These are phyloP conservation scores for Didymella glomerata DNA, from an alignment of 2,329 filamentous ascomycete species.

Conservation along the genomic window DNA sequence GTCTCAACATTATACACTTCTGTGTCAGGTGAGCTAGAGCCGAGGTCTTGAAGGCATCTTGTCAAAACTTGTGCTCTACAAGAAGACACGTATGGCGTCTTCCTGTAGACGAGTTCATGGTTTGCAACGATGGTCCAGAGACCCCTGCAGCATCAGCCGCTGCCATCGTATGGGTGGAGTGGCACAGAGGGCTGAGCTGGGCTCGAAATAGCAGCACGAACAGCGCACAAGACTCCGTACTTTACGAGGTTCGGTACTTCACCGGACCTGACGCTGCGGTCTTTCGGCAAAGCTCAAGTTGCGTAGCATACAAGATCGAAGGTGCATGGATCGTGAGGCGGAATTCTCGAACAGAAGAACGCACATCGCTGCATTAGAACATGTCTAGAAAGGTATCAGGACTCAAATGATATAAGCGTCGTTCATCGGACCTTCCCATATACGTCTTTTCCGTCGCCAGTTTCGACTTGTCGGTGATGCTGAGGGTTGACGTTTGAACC, in stretches of 20 bases:
- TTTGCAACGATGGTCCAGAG: not conserved
- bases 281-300: not conserved
- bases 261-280: not conserved
- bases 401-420: constrained; percentile 23
- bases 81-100: not conserved
- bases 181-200: constrained; percentile 13
- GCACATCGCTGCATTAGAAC: constrained; percentile 19
- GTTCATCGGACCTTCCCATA: constrained; percentile 37
- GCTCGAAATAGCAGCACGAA: constrained; percentile 12
- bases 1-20: constrained; percentile 10
- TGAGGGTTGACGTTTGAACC: constrained; percentile 28
- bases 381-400: constrained; percentile 19
- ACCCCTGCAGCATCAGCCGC: constrained; percentile 3
- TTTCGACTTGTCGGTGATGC: constrained; percentile 34
- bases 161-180: constrained; percentile 4
- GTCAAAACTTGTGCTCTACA: not conserved
- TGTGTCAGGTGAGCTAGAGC: not conserved
- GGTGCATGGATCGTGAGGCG: not conserved
- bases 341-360: not conserved
- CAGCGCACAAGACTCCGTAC: not conserved
- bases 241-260: not conserved
- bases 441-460: constrained; percentile 48
- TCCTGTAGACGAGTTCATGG: not conserved
- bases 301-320: not conserved
- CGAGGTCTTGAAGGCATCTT: too few species aligned